Percentiles rank a stretch among this genome's conserved stretches.
Evolutionary conservation across 2,329 filamentous ascomycete species (phyloP).

Genomic region (Verticillium dahliae): DNA sequence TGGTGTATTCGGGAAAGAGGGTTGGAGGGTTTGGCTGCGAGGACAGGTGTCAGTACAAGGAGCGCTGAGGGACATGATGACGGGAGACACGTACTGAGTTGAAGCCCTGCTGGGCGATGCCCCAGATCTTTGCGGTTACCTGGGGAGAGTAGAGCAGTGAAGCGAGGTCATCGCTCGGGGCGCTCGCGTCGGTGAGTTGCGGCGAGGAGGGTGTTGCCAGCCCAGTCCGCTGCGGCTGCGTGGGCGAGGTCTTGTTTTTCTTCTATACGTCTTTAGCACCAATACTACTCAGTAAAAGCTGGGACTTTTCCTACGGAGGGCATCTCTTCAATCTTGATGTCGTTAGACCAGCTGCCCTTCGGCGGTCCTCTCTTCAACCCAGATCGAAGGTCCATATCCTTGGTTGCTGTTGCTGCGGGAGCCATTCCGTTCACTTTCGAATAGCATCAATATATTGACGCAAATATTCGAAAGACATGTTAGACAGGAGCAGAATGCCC

Average conservation of each 20-base stretch:
- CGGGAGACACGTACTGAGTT: not conserved
- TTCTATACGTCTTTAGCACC: not conserved
- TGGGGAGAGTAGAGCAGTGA: conserved; percentile 3
- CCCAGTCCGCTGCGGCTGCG: not conserved
- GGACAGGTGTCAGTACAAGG: not conserved
- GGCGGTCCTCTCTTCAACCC: not conserved
- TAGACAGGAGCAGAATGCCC: not conserved
- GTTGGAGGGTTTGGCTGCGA: conserved; percentile 8
- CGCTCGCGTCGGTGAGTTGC: not conserved
- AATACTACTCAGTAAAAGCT: not conserved
- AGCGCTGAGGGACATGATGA: not conserved
- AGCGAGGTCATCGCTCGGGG: not conserved
- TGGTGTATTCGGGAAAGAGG: conserved; percentile 29
- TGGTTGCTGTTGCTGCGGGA: not conserved
- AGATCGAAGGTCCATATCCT: not conserved
- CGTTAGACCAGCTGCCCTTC: not conserved
- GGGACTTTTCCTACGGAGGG: not conserved
- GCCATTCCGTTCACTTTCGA: not conserved
- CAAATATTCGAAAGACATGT: not conserved
- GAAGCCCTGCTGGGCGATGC: conserved; percentile 6
- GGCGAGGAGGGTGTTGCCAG: not conserved
- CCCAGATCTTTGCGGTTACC: conserved; percentile 8
- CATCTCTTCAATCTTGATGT: not conserved
- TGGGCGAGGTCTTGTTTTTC: not conserved
- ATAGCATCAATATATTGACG: not conserved